phyloP scores from a whole-genome alignment of 1,284 basidiomycete species.

The Spongispora temasekensis region DNA sequence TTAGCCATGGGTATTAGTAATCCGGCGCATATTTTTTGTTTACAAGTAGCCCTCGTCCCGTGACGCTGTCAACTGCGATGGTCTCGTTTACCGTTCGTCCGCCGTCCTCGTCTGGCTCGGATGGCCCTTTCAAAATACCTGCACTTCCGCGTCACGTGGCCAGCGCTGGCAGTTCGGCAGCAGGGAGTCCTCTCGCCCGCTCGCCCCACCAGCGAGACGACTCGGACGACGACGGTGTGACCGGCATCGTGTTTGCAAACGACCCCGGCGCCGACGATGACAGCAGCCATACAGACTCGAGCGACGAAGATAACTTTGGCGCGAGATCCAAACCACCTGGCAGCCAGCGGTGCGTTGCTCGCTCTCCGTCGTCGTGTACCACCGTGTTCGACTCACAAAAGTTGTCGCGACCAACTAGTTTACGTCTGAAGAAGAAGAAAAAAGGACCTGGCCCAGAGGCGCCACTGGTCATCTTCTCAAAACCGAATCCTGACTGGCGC shows the following conservation, averaged over 20 bases:
- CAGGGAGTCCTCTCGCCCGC: conserved; percentile 58
- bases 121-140: conserved; percentile 57
- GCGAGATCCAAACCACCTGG: conserved; percentile 71
- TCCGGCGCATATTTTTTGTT: too few species aligned
- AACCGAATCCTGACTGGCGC: conserved; percentile 88
- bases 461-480: conserved; percentile 81
- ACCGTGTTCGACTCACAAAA: conserved; percentile 28
- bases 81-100: conserved; percentile 75
- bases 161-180: conserved; percentile 40
- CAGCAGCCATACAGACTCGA: conserved; percentile 47
- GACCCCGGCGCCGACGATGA: conserved; percentile 24
- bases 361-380: not conserved
- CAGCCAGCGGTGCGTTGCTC: conserved; percentile 71
- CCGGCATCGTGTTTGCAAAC: conserved; percentile 28
- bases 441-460: conserved; percentile 44
- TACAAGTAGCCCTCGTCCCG: too few species aligned
- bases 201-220: conserved; percentile 46
- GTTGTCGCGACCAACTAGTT: conserved; percentile 34
- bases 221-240: conserved; percentile 30
- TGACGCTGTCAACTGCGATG: too few species aligned
- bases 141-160: conserved; percentile 52
- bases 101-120: conserved; percentile 58
- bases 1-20: too few species aligned
- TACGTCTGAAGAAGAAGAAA: conserved; percentile 45
- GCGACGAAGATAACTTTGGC: conserved; percentile 64